phyloP scores from a whole-genome alignment of 2,329 filamentous ascomycete species.

The Colletotrichum higginsianum region DNA sequence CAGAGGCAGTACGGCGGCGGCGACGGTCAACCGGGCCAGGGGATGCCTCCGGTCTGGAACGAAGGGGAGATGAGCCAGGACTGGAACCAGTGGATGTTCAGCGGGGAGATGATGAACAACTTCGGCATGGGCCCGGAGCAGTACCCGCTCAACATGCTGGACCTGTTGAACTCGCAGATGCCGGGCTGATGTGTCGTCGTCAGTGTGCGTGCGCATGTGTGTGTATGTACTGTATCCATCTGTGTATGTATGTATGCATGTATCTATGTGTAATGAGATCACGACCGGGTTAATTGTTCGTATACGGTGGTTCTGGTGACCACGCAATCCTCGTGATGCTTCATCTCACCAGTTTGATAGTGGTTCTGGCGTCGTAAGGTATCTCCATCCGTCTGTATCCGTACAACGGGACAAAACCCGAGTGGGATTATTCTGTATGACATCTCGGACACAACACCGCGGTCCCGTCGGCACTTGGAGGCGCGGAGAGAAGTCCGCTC shows the following conservation, averaged over 20 bases:
- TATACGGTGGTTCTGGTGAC: not conserved
- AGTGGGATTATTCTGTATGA: not conserved
- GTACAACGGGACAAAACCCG: conserved; percentile 17
- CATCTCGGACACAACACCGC: conserved; percentile 30
- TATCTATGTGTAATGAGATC: conserved; percentile 8
- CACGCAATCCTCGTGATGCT: conserved; percentile 18
- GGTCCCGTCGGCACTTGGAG: not conserved
- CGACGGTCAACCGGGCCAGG: conserved; percentile 14
- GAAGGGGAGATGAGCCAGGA: conserved; percentile 37
- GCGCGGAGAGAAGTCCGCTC: conserved; percentile 29
- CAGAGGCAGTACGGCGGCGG: conserved; percentile 19
- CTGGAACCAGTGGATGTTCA: conserved; percentile 50
- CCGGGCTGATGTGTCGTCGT: conserved; percentile 42
- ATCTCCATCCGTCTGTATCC: not conserved
- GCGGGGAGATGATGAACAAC: conserved; percentile 43
- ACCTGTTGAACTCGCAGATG: conserved; percentile 49
- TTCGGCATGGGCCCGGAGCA: conserved; percentile 42
- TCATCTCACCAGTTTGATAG: not conserved
- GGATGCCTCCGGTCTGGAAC: conserved; percentile 21
- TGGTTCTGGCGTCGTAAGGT: not conserved
- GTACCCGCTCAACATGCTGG: conserved; percentile 47
- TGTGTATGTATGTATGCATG: too few species aligned
- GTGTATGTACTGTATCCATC: too few species aligned
- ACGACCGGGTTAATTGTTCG: conserved; percentile 11
- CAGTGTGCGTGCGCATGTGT: too few species aligned